Conservation (phyloP, 75 land plant genomes). For the Cunninghamia lanceolata region DNA sequence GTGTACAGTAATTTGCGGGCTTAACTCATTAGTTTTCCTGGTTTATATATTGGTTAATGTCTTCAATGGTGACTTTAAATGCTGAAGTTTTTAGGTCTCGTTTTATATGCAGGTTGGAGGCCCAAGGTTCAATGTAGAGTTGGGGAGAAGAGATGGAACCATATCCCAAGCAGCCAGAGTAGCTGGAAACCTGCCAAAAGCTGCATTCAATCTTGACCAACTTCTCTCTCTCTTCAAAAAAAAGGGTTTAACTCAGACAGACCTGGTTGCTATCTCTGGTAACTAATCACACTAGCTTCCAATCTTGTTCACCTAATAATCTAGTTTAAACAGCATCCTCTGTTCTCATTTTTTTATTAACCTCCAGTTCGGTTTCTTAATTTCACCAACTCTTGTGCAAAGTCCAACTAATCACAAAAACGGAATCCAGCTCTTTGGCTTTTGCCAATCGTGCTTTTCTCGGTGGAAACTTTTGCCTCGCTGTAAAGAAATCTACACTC, state of each 20-base stretch:
- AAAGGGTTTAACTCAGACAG: conserved; percentile 30
- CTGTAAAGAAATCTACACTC: no score
- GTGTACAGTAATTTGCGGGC: background rate
- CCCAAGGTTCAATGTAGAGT: conserved; percentile 49
- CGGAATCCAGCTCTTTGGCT: background rate
- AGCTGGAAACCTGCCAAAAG: conserved; percentile 40
- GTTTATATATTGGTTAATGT: background rate
- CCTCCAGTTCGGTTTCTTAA: background rate
- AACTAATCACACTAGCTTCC: background rate
- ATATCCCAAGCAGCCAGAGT: conserved; percentile 33
- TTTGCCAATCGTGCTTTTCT: no score
- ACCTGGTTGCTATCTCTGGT: conserved; percentile 52
- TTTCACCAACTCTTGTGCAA: background rate
- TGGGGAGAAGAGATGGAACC: conserved; percentile 57
- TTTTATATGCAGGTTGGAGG: conserved; percentile 50
- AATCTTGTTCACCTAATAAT: background rate
- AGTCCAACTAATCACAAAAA: background rate
- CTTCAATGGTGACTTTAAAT: background rate
- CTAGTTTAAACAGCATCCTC: background rate
- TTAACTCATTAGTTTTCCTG: background rate
- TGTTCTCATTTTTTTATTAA: no score
- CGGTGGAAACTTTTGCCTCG: no score
- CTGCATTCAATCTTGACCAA: conserved; percentile 26
- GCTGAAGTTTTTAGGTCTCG: background rate
- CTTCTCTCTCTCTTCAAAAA: conserved; percentile 34